Conservation (phyloP, 495 filamentous ascomycete genomes). For the Penicillium desertorum region DNA sequence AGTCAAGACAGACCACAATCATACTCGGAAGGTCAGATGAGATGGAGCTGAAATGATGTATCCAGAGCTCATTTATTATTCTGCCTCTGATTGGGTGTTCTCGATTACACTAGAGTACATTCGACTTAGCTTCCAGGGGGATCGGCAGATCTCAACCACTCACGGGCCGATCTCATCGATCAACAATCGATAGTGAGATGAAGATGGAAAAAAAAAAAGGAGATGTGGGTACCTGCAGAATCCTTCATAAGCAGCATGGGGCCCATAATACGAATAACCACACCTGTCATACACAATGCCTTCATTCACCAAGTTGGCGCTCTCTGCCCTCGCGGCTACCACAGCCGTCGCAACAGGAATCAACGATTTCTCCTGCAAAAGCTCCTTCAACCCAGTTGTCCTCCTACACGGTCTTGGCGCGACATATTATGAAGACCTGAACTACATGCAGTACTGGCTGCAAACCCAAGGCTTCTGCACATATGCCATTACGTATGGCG, state of each 20-base stretch:
- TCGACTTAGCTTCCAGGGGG: neutral
- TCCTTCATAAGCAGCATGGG: slow-evolving; percentile 5
- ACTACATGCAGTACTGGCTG: slow-evolving; percentile 52
- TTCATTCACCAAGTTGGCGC: slow-evolving; percentile 17
- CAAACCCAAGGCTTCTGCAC: slow-evolving; percentile 53
- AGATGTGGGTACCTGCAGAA: slow-evolving; percentile 2
- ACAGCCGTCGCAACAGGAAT: slow-evolving; percentile 25
- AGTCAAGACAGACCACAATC: neutral
- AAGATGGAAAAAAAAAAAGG: slow-evolving; percentile 11
- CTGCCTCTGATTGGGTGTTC: neutral
- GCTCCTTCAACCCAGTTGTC: slow-evolving; percentile 47
- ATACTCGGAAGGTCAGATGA: neutral
- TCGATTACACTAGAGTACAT: neutral
- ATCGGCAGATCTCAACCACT: slow-evolving; percentile 16
- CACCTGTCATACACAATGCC: slow-evolving; percentile 17
- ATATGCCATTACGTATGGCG: slow-evolving; percentile 53
- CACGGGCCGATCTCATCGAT: slow-evolving; percentile 7
- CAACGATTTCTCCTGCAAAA: slow-evolving; percentile 45
- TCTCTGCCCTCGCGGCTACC: slow-evolving; percentile 20
- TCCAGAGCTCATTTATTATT: slow-evolving; percentile 1
- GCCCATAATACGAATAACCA: neutral
- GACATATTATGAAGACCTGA: slow-evolving; percentile 52
- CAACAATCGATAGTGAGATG: slow-evolving; percentile 29
- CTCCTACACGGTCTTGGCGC: slow-evolving; percentile 55
- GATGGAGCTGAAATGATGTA: slow-evolving; percentile 7